Evolutionary conservation across 1,284 basidiomycete genomes (phyloP), one percentile per base, ranked within the genome.

Genomic region (Trichosporon coremiiforme): DNA sequence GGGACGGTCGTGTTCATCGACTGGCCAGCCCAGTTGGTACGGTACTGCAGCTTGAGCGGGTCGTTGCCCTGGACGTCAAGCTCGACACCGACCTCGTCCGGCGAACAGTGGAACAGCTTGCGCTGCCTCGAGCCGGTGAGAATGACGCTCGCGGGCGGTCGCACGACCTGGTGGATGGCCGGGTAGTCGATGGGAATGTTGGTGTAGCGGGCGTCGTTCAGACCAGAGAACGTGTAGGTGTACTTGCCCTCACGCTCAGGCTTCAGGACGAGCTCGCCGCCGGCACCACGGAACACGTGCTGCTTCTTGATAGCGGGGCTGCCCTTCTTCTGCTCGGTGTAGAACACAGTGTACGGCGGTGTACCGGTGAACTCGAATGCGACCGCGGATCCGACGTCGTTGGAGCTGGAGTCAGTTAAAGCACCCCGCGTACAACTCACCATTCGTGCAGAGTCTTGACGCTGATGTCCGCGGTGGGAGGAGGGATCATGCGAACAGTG

Each of bases 381-480:
- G 5, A 93, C 93, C 31, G 91, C 91, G 65, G 96, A 91, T 9
- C 96, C 96, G 31, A 93, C 95, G 75, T 98, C 94, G 13, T 95
- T 94, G 41, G 94, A 94, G 80, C 57, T 62, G 57, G 15, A 1
- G 29, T 62, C 33, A 62, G 57, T 62, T 62, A 25, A 15, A 6
- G 25, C 25, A 25, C 25, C 25, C 25, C 25, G 25, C 25, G 25
- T 25, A 20, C 25, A 25, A 25, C 57, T 33, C 17, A 62, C 57
- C 93, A 94, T 85, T 95, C 96, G 76, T 95, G 92, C 74, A 98
- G 91, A 67, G 91, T 90, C 77, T 90, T 91, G 87, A 95, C 94
- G 79, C 91, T 88, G 74, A 97, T 93, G 77, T 94, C 89, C 13
- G 92, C 90, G 1, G 87, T 89, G 0, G 94, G 93, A 50, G 87